phyloP scores from a whole-genome alignment of 805 yeast genomes.

The Torulaspora microellipsoides region DNA sequence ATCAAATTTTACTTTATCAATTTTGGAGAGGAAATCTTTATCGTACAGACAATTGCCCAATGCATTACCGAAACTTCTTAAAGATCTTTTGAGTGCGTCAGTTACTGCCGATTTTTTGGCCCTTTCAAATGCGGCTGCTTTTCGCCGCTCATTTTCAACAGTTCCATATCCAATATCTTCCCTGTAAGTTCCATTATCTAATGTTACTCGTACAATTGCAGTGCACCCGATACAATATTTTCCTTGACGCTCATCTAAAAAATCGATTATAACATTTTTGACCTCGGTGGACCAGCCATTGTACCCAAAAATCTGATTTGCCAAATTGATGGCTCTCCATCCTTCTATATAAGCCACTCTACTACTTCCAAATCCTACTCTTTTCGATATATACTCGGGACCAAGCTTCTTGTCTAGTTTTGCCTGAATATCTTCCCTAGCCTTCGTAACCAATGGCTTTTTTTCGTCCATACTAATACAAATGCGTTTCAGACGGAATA shows the following conservation, averaged over 20 bases:
- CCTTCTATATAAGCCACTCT: constrained; percentile 75
- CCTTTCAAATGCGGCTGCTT: constrained; percentile 75
- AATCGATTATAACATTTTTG: constrained; percentile 61
- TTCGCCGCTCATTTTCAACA: constrained; percentile 65
- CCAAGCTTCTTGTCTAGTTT: constrained; percentile 51
- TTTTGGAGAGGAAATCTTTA: constrained; percentile 51
- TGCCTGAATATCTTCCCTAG: constrained; percentile 34
- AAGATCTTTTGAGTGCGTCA: constrained; percentile 73
- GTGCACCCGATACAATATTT: constrained; percentile 63
- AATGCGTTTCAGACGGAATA: no score
- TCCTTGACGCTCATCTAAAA: constrained; percentile 58
- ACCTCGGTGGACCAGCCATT: constrained; percentile 81
- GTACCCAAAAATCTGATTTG: constrained; percentile 78
- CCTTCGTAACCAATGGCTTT: constrained; percentile 11
- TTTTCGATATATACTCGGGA: constrained; percentile 69
- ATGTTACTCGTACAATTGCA: constrained; percentile 65
- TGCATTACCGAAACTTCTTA: constrained; percentile 78
- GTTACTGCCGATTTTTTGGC: constrained; percentile 82
- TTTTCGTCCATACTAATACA: constrained; percentile 22
- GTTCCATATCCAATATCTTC: constrained; percentile 87
- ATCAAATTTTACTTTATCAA: constrained; percentile 40
- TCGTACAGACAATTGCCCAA: constrained; percentile 84
- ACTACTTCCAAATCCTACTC: constrained; percentile 71
- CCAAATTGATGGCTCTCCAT: constrained; percentile 75
- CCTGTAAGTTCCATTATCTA: constrained; percentile 71